phyloP scores from a whole-genome alignment of 106 monocot species.

The Dioscorea alata region DNA sequence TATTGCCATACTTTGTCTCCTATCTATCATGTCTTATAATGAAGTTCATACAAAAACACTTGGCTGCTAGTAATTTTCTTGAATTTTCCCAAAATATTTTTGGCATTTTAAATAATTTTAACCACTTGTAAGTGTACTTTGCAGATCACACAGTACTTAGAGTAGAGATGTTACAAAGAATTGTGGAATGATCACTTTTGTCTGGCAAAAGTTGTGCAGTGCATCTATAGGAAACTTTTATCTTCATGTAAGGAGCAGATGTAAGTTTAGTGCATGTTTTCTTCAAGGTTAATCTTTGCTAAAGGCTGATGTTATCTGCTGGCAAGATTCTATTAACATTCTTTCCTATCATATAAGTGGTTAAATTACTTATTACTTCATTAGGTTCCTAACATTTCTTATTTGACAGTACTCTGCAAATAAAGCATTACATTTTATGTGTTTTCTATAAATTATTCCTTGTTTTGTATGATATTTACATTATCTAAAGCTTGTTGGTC shows the following conservation, averaged over 20 bases:
- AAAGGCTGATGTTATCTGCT: background rate
- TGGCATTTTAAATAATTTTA: too few relatives aligned
- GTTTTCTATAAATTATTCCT: too few relatives aligned
- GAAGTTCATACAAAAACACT: background rate
- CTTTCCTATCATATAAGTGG: too few relatives aligned
- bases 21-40: background rate
- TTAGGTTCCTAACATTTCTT: too few relatives aligned
- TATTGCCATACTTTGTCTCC: background rate
- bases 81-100: background rate
- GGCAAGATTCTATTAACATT: too few relatives aligned
- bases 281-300: background rate
- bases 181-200: conserved; percentile 54
- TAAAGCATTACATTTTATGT: too few relatives aligned
- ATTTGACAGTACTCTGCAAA: too few relatives aligned
- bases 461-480: too few relatives aligned
- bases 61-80: background rate
- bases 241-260: conserved; percentile 94
- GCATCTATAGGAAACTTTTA: conserved; percentile 75
- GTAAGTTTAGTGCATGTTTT: conserved; percentile 52
- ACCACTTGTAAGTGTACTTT: background rate
- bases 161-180: conserved; percentile 88
- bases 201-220: conserved; percentile 67
- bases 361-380: too few relatives aligned
- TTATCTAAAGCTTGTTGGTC: too few relatives aligned
- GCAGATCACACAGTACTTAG: conserved; percentile 83